Conservation (phyloP, 2,329 filamentous ascomycete genomes). For the Exserohilum rostratum region DNA sequence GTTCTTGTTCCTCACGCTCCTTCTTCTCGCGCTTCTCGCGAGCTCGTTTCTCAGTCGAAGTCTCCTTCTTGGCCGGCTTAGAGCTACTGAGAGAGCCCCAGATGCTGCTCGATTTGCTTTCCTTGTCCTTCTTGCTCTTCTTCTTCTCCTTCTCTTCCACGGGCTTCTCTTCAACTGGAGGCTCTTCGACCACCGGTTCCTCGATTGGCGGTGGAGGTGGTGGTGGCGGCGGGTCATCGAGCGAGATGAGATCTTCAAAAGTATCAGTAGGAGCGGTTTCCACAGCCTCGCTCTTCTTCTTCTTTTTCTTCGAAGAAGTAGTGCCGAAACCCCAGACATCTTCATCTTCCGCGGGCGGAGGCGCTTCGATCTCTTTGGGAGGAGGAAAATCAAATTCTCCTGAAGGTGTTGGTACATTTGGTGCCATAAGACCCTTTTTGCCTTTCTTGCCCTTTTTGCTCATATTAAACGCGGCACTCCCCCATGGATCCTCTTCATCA, state of each 20-base stretch:
- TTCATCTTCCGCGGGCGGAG: conserved; percentile 45
- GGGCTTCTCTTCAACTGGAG: background rate
- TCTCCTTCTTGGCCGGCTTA: conserved; percentile 35
- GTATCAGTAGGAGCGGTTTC: conserved; percentile 31
- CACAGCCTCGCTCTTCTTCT: conserved; percentile 40
- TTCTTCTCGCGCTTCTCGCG: conserved; percentile 37
- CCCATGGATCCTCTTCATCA: conserved; percentile 50
- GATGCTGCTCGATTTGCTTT: conserved; percentile 25
- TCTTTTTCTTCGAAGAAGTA: conserved; percentile 41
- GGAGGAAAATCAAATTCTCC: conserved; percentile 52
- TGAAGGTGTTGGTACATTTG: conserved; percentile 56
- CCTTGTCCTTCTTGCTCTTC: conserved; percentile 37
- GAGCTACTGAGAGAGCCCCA: conserved; percentile 29
- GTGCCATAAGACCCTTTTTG: conserved; percentile 59
- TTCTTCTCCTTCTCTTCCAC: conserved; percentile 27
- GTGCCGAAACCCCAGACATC: conserved; percentile 34
- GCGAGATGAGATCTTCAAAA: conserved; percentile 41
- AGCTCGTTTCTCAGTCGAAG: conserved; percentile 46
- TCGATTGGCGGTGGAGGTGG: conserved; percentile 20
- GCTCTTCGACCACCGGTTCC: conserved; percentile 15
- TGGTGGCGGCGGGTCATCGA: conserved; percentile 35
- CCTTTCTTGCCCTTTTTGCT: conserved; percentile 63
- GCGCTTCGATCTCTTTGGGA: conserved; percentile 60
- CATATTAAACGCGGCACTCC: conserved; percentile 46
- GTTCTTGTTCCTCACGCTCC: conserved; percentile 34